Conservation (phyloP, 257 asterid genomes). For the Cordia subcordata region DNA sequence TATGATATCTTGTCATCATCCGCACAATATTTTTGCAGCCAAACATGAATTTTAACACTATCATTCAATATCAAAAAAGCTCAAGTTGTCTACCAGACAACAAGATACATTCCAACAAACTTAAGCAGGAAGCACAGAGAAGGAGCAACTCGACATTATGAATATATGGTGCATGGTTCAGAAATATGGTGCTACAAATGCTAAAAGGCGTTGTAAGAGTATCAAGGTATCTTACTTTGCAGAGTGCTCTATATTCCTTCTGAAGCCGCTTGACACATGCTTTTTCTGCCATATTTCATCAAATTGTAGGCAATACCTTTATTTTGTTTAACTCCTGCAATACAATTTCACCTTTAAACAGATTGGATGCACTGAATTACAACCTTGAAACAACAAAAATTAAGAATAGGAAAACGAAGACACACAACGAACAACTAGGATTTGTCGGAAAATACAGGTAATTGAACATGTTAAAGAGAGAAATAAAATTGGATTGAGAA, state of each 20-base stretch:
- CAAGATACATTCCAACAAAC: too few relatives aligned
- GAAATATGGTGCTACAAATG: constrained; percentile 10
- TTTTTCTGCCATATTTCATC: constrained; percentile 55
- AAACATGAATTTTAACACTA: too few relatives aligned
- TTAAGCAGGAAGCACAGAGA: not conserved
- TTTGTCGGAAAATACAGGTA: too few relatives aligned
- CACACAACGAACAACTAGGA: not conserved
- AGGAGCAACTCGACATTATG: not conserved
- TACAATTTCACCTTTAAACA: not conserved
- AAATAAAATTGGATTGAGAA: too few relatives aligned
- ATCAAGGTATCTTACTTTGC: constrained; percentile 56
- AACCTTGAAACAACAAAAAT: not conserved
- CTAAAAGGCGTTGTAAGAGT: constrained; percentile 5
- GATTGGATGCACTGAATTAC: not conserved
- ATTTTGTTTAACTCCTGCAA: not conserved
- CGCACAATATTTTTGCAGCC: too few relatives aligned
- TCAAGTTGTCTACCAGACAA: too few relatives aligned
- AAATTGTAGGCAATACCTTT: not conserved
- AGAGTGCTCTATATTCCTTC: constrained; percentile 92
- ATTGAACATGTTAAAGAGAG: too few relatives aligned
- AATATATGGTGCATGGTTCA: not conserved
- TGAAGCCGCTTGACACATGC: constrained; percentile 95
- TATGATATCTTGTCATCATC: too few relatives aligned
- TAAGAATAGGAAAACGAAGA: not conserved
- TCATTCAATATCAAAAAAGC: too few relatives aligned